Evolutionary conservation across 495 filamentous ascomycete genomes (phyloP).

Genomic region (Tuber aestivum): DNA sequence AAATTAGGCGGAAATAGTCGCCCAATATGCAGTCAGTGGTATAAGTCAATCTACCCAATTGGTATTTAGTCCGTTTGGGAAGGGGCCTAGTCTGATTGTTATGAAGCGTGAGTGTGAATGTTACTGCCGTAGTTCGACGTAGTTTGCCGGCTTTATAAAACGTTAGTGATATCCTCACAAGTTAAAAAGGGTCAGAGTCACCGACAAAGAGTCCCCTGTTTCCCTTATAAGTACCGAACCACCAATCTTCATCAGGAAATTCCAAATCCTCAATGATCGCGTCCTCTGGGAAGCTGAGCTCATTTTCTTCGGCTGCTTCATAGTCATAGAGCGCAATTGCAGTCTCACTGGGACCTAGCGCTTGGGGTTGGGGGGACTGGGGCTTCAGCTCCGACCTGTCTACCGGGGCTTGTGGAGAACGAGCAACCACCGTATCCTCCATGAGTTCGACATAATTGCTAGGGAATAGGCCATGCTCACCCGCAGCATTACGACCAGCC

Average conservation of each 20-base stretch:
- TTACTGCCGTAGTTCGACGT: conserved; percentile 47
- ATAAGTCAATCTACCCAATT: neutral
- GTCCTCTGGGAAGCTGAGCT: conserved; percentile 86
- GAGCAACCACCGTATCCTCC: conserved; percentile 53
- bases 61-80: neutral
- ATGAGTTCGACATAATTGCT: conserved; percentile 93
- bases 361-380: conserved; percentile 39
- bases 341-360: conserved; percentile 50
- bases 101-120: neutral
- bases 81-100: neutral
- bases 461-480: conserved; percentile 85
- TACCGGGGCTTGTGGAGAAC: conserved; percentile 17
- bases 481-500: conserved; percentile 76
- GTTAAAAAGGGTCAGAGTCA: neutral
- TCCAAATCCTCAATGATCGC: conserved; percentile 63
- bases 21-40: neutral
- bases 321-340: conserved; percentile 93
- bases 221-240: conserved; percentile 78
- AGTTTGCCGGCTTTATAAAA: conserved; percentile 46
- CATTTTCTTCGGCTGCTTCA: conserved; percentile 94
- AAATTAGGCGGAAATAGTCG: conserved; percentile 1
- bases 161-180: conserved; percentile 16
- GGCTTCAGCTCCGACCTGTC: conserved; percentile 32
- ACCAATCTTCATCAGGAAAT: conserved; percentile 99
- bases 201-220: conserved; percentile 68